Evolutionary conservation across 2,329 filamentous ascomycete species (phyloP).

Genomic region (Pyricularia sp.): DNA sequence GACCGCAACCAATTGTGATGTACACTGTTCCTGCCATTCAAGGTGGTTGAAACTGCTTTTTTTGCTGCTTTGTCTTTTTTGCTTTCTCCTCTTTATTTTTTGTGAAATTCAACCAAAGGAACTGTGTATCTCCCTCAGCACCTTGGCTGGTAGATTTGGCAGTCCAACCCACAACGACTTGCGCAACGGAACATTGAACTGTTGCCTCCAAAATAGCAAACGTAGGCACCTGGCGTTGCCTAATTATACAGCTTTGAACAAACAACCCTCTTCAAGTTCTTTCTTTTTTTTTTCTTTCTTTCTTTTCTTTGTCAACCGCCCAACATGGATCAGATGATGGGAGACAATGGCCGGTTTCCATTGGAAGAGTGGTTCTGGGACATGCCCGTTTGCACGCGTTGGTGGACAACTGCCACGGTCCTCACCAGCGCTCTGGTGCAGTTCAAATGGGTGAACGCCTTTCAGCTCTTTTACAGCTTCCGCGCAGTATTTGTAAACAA

Average conservation of each 20-base stretch:
- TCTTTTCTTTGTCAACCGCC: neutral
- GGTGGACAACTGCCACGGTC: slow-evolving; percentile 92
- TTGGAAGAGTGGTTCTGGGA: slow-evolving; percentile 98
- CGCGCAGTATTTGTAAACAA: slow-evolving; percentile 81
- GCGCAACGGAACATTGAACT: neutral
- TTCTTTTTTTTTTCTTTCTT: neutral
- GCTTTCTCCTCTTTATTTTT: neutral
- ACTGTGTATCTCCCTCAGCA: neutral
- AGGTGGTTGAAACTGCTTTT: neutral
- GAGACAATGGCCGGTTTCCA: slow-evolving; percentile 50
- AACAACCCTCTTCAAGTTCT: neutral
- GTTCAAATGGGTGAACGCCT: slow-evolving; percentile 82
- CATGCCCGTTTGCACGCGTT: slow-evolving; percentile 89
- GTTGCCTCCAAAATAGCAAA: neutral
- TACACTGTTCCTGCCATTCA: neutral
- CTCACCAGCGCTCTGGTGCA: slow-evolving; percentile 81
- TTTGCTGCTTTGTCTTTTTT: neutral
- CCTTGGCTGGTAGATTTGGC: neutral
- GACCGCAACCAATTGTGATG: neutral
- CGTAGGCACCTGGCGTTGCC: neutral
- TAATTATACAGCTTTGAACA: neutral
- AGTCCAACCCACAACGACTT: neutral
- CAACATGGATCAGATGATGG: slow-evolving; percentile 44
- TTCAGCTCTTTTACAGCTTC: slow-evolving; percentile 95
- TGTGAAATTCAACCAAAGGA: neutral